phyloP scores from a whole-genome alignment of 1,284 basidiomycete genomes.

The Chondrostereum purpureum region DNA sequence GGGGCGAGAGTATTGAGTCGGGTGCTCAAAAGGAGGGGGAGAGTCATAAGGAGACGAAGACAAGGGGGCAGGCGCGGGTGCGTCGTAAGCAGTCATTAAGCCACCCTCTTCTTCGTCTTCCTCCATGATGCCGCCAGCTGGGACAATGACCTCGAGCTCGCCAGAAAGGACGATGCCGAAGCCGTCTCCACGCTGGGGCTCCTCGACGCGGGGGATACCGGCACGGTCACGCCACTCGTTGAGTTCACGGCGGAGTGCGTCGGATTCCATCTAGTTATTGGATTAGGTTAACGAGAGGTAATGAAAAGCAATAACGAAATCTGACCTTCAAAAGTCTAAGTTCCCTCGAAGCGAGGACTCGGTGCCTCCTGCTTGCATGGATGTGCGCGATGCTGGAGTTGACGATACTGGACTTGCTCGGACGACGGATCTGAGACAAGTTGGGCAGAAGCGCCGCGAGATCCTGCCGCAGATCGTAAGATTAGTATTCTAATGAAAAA shows the following conservation, averaged over 20 bases:
- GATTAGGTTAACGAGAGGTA: background rate
- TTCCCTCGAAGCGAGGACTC: slow-evolving; percentile 71
- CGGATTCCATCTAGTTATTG: slow-evolving; percentile 46
- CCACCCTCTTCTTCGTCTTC: slow-evolving; percentile 11
- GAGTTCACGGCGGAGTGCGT: slow-evolving; percentile 76
- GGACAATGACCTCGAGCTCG: slow-evolving; percentile 57
- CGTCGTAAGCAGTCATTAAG: background rate
- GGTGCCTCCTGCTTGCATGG: slow-evolving; percentile 74
- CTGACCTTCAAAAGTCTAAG: slow-evolving; percentile 58
- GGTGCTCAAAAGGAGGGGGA: slow-evolving; percentile 1
- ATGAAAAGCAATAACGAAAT: too few relatives aligned
- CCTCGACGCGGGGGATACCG: slow-evolving; percentile 61
- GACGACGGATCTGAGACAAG: slow-evolving; percentile 82
- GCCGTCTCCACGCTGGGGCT: slow-evolving; percentile 59
- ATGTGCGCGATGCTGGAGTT: slow-evolving; percentile 86
- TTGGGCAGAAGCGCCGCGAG: slow-evolving; percentile 86
- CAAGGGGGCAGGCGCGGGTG: background rate
- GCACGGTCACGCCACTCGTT: slow-evolving; percentile 83
- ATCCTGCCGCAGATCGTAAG: slow-evolving; percentile 40
- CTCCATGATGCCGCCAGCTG: background rate
- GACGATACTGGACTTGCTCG: slow-evolving; percentile 91
- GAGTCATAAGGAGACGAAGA: background rate
- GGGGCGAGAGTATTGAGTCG: background rate
- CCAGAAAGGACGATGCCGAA: slow-evolving; percentile 64
- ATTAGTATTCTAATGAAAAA: slow-evolving; percentile 7